These are phyloP conservation scores for Fagus crenata DNA, from an alignment of 306 rosid species.

Conservation along the genomic window DNA sequence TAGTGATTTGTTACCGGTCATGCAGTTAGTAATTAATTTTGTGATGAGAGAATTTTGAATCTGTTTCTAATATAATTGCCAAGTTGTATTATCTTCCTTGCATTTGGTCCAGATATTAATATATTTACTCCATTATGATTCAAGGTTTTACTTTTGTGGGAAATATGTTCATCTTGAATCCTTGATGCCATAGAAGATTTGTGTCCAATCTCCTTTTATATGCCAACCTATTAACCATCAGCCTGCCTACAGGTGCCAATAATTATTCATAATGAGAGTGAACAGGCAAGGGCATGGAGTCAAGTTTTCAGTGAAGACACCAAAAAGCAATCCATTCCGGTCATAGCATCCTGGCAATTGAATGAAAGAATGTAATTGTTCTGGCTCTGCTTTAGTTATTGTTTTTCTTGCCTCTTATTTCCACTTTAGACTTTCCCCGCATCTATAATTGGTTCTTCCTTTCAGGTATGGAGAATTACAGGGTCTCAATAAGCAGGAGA, in stretches of 20 bases:
- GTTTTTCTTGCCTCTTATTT: conserved; percentile 16
- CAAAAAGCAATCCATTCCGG: conserved; percentile 89
- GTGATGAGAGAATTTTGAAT: background rate
- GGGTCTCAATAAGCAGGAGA: conserved; percentile 98
- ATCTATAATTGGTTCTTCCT: conserved; percentile 24
- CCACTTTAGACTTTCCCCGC: background rate
- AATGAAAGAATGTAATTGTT: conserved; percentile 90
- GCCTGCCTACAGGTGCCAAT: conserved; percentile 70
- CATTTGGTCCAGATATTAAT: conserved; percentile 7
- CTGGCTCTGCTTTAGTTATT: conserved; percentile 26
- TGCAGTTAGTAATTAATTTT: background rate
- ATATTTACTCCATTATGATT: conserved; percentile 1
- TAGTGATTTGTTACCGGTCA: background rate
- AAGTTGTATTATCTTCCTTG: conserved; percentile 16
- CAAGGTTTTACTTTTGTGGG: conserved; percentile 12
- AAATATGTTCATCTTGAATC: conserved; percentile 13
- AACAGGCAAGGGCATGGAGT: conserved; percentile 85
- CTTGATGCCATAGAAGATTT: conserved; percentile 11
- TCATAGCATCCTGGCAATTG: conserved; percentile 79
- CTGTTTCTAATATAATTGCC: background rate
- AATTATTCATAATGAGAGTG: conserved; percentile 77
- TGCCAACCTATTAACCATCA: conserved; percentile 27
- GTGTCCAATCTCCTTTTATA: conserved; percentile 12
- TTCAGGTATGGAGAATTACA: conserved; percentile 96
- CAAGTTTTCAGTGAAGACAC: conserved; percentile 91